phyloP scores from a whole-genome alignment of 441 rosid species.

The Eruca vesicaria region DNA sequence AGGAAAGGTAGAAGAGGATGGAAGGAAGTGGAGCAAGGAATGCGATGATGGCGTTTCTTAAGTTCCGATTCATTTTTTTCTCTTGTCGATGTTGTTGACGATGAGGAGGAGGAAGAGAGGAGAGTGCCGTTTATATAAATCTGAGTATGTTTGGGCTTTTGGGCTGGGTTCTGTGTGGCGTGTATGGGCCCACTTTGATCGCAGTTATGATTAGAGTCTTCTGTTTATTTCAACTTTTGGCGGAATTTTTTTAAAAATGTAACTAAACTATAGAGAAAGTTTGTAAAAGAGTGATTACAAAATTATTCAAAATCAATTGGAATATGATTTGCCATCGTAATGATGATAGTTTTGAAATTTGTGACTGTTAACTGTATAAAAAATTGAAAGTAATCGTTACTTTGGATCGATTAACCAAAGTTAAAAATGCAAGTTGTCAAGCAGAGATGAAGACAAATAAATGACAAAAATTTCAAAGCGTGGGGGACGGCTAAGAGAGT shows the following conservation, averaged over 20 bases:
- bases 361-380: not conserved
- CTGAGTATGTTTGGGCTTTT: slow-evolving; percentile 14
- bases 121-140: slow-evolving; percentile 12
- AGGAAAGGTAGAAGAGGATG: slow-evolving; percentile 56
- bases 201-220: slow-evolving; percentile 11
- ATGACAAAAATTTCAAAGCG: not conserved
- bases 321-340: slow-evolving; percentile 9
- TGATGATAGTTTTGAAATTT: not conserved
- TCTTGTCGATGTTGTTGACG: not conserved
- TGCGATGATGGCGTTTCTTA: slow-evolving; percentile 62
- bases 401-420: not conserved
- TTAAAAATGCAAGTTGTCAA: not conserved
- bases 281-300: not conserved
- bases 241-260: not conserved
- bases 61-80: slow-evolving; percentile 48
- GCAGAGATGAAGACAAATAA: not conserved
- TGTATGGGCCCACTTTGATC: slow-evolving; percentile 32
- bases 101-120: not conserved
- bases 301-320: slow-evolving; percentile 10
- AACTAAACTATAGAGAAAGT: no score
- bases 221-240: slow-evolving; percentile 17
- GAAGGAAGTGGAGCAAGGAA: slow-evolving; percentile 80
- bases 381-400: not conserved
- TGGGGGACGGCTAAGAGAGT: not conserved
- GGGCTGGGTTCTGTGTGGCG: slow-evolving; percentile 10